These are phyloP conservation scores for Grammothele lineata DNA, from an alignment of 768 basidiomycete species.

Conservation along the genomic window DNA sequence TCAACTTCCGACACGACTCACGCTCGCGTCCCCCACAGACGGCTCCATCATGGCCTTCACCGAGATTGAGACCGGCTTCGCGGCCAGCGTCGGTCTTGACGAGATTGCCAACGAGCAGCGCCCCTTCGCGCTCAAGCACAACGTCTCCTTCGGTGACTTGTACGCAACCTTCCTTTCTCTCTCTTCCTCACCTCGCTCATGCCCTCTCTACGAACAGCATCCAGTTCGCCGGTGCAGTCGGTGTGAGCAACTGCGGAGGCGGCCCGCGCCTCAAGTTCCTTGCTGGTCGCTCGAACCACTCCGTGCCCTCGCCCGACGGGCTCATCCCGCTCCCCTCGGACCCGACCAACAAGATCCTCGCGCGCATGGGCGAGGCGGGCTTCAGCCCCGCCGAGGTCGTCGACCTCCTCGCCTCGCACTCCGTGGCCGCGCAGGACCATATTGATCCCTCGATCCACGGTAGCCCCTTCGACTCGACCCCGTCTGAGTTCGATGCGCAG, in stretches of 20 bases:
- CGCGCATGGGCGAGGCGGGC: slow-evolving; percentile 4
- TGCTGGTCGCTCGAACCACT: slow-evolving; percentile 22
- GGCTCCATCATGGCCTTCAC: slow-evolving; percentile 46
- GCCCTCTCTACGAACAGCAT: no score
- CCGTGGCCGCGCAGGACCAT: slow-evolving; percentile 21
- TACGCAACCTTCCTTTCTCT: no score
- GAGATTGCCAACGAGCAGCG: slow-evolving; percentile 21
- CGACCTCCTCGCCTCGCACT: slow-evolving; percentile 21
- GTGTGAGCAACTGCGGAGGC: slow-evolving; percentile 21
- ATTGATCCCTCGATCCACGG: slow-evolving; percentile 22
- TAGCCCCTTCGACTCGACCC: slow-evolving; percentile 26
- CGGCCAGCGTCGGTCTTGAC: slow-evolving; percentile 40
- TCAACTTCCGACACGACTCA: slow-evolving; percentile 5
- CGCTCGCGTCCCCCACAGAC: slow-evolving; percentile 31
- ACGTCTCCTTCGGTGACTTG: slow-evolving; percentile 13
- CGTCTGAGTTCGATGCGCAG: slow-evolving; percentile 21
- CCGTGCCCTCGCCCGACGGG: slow-evolving; percentile 11
- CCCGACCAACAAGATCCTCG: slow-evolving; percentile 8
- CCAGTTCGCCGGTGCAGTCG: slow-evolving; percentile 28
- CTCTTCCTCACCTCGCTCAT: background rate
- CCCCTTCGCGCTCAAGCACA: slow-evolving; percentile 11
- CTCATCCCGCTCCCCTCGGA: slow-evolving; percentile 18
- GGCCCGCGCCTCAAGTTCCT: slow-evolving; percentile 23
- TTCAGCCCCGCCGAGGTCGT: slow-evolving; percentile 10
- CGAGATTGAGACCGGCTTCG: slow-evolving; percentile 38